Conservation (phyloP, 495 filamentous ascomycete species). For the Neurospora sublineolata region DNA sequence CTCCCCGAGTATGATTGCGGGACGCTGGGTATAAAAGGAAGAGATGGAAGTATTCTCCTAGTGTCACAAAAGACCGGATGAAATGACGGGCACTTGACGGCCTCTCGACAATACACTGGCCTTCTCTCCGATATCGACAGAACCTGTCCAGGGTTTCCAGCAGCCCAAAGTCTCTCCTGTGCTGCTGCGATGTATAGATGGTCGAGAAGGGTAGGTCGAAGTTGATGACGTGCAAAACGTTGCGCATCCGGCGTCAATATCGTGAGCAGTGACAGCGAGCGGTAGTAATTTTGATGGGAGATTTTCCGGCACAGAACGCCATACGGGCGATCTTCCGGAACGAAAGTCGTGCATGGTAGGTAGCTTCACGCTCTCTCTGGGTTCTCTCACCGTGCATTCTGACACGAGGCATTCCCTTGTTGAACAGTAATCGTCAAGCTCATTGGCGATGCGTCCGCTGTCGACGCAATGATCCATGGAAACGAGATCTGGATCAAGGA, state of each 20-base stretch:
- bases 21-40: neutral
- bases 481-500: conserved; percentile 24
- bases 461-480: conserved; percentile 70
- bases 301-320: neutral
- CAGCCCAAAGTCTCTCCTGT: neutral
- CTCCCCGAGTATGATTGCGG: neutral
- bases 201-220: conserved; percentile 58
- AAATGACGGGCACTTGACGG: too few relatives aligned
- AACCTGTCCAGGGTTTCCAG: neutral
- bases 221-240: conserved; percentile 86
- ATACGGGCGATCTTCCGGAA: conserved; percentile 46
- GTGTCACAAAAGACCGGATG: neutral
- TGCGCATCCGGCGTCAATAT: conserved; percentile 62
- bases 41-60: neutral
- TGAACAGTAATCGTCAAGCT: conserved; percentile 73
- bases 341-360: conserved; percentile 77
- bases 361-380: conserved; percentile 85
- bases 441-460: conserved; percentile 57
- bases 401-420: conserved; percentile 61
- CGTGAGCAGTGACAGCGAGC: conserved; percentile 62
- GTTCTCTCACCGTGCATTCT: conserved; percentile 81
- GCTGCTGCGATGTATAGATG: neutral
- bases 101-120: neutral
- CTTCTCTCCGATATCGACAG: neutral
- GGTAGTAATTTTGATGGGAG: conserved; percentile 61